phyloP scores from a whole-genome alignment of 2,329 filamentous ascomycete genomes.

The Tolypocladium sp. region DNA sequence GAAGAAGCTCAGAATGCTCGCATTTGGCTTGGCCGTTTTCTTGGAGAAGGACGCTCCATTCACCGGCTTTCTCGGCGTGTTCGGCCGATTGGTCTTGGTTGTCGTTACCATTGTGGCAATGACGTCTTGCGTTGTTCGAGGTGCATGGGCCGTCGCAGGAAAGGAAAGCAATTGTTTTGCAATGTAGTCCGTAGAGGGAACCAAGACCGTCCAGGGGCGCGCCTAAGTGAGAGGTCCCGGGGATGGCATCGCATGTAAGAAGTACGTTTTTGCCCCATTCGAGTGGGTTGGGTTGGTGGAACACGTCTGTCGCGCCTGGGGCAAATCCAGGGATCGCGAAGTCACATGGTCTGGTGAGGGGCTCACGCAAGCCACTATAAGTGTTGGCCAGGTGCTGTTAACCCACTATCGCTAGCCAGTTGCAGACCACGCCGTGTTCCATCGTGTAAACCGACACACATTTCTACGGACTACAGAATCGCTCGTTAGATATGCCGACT shows the following conservation, averaged over 20 bases:
- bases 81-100: slow-evolving; percentile 20
- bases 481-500: neutral
- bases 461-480: neutral
- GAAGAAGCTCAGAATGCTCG: slow-evolving; percentile 67
- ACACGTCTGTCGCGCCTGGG: slow-evolving; percentile 5
- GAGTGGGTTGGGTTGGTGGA: neutral
- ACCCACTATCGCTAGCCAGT: neutral
- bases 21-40: slow-evolving; percentile 39
- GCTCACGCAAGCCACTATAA: neutral
- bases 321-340: slow-evolving; percentile 15
- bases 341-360: slow-evolving; percentile 16
- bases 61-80: slow-evolving; percentile 21
- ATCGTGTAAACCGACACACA: no score
- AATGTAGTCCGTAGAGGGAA: neutral
- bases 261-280: neutral
- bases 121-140: neutral
- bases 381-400: neutral
- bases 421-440: no score
- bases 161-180: neutral
- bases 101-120: slow-evolving; percentile 22
- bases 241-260: neutral
- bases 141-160: neutral
- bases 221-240: neutral
- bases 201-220: neutral
- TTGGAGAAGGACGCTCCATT: slow-evolving; percentile 15